Percentiles rank a stretch among this genome's conserved stretches.
Evolutionary conservation across 2,329 filamentous ascomycete species (phyloP).

Genomic region (Thelonectria discophora): DNA sequence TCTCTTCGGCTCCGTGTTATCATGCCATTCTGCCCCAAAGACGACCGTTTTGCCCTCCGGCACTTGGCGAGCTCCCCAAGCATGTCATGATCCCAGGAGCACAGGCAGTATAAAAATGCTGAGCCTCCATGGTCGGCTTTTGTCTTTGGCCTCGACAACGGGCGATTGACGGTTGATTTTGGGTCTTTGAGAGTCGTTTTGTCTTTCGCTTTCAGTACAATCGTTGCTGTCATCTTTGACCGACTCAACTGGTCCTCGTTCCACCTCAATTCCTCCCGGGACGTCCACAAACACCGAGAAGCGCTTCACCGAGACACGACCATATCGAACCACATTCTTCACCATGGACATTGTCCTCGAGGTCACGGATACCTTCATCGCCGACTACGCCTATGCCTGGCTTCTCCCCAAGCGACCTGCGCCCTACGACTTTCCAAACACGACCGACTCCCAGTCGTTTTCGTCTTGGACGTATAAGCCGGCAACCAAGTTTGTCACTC

Average conservation of each 20-base stretch:
- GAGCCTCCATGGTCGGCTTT: neutral
- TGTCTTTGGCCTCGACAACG: neutral
- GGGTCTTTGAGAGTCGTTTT: neutral
- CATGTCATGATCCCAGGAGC: conserved; percentile 14
- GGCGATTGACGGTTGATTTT: conserved; percentile 9
- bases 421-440: conserved; percentile 63
- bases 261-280: conserved; percentile 10
- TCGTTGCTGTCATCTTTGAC: conserved; percentile 16
- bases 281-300: too few relatives aligned
- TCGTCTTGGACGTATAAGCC: conserved; percentile 76
- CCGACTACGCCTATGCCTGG: conserved; percentile 80
- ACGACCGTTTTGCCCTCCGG: conserved; percentile 31
- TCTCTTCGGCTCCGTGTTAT: conserved; percentile 35
- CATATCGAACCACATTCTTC: conserved; percentile 26
- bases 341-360: conserved; percentile 94
- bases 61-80: conserved; percentile 27
- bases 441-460: conserved; percentile 61
- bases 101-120: conserved; percentile 13
- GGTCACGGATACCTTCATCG: conserved; percentile 80
- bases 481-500: conserved; percentile 72
- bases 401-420: conserved; percentile 69
- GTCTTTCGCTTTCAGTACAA: neutral
- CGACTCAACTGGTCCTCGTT: conserved; percentile 24
- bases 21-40: conserved; percentile 39
- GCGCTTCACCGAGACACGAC: too few relatives aligned